Conservation (phyloP, 768 basidiomycete species). For the Royoungia palumana region DNA sequence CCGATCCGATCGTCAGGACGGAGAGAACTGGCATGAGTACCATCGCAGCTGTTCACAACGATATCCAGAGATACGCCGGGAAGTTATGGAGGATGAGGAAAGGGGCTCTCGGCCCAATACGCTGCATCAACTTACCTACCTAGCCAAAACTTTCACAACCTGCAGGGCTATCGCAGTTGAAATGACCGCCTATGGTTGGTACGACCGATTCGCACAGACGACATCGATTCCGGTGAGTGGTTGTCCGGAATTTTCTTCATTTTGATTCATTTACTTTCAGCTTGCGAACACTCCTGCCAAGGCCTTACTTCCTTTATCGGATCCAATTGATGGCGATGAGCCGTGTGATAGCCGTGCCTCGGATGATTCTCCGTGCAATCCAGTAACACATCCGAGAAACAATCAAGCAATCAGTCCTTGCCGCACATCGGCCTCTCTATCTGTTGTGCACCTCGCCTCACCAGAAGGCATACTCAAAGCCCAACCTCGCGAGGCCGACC, state of each 20-base stretch:
- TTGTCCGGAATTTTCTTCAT: not conserved
- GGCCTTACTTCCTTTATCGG: slow-evolving; percentile 10
- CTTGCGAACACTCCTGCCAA: slow-evolving; percentile 16
- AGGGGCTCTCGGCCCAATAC: slow-evolving; percentile 35
- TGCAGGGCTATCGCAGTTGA: slow-evolving; percentile 46
- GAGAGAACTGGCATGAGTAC: slow-evolving; percentile 35
- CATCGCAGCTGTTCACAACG: slow-evolving; percentile 24
- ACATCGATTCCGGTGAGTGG: slow-evolving; percentile 24
- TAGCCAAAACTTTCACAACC: slow-evolving; percentile 45
- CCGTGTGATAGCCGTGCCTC: not conserved
- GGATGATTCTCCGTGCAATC: not conserved
- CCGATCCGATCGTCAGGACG: slow-evolving; percentile 12
- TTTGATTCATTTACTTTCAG: slow-evolving; percentile 9
- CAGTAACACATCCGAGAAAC: not conserved
- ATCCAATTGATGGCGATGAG: slow-evolving; percentile 6
- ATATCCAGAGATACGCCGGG: slow-evolving; percentile 12
- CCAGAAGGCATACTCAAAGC: not conserved
- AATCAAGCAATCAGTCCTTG: not conserved
- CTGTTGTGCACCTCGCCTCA: not conserved
- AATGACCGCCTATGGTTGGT: slow-evolving; percentile 54
- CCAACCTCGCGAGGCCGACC: not conserved
- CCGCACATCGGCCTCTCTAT: not conserved
- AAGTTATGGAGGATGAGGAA: slow-evolving; percentile 32
- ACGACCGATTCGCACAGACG: slow-evolving; percentile 42
- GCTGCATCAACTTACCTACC: slow-evolving; percentile 38